Evolutionary conservation across 2,329 filamentous ascomycete genomes (phyloP), one percentile per base, ranked within the genome.

Genomic region (Monilinia laxa): DNA sequence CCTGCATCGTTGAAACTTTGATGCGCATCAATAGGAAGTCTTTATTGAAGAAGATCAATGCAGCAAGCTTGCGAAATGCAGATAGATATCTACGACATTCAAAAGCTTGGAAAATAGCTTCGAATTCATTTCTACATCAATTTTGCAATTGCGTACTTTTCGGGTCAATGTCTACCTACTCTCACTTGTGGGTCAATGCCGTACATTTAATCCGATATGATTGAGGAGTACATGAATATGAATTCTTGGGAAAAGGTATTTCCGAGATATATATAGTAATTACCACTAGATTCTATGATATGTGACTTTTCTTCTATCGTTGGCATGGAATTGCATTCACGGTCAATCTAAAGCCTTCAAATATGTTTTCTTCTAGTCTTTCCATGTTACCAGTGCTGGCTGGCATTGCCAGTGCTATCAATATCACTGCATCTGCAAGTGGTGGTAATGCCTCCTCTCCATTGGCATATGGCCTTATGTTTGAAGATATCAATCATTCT

Each of bases 401-500:
- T 66, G 52, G 70, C 23, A 35, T 71, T 64, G 69, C 68, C 51
- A 67, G 54, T 64, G 73, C 72, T 16, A 70, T 74, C 58, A 72
- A 71, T 45, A 67, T 76, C 23, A 69, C 64, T n/a, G 73, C 75
- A 45, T 67, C 73, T 18, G 67, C 64, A 16, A 70, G 64, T 28
- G 73, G 74, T 38, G 74, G 74, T 16, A 75, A 74, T 71, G 68
- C 66, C 2, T 72, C 73, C 14, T 72, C 71, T 11, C 71, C 73
- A 10, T 57, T 73, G 3, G 70, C 71, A 59, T 76, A 76, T 60
- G 73, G 73, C 23, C 62, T 74, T 12, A 76, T 76, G 73, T 75
- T 75, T 54, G 74, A 76, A 60, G 74, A 75, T 47, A 76, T 75
- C 49, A 75, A 71, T 28, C 70, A 75, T 58, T 75, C 73, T 16